Evolutionary conservation across 1,284 basidiomycete genomes (phyloP), one percentile per base, ranked within the genome.

Genomic region (Trametes pubescens): DNA sequence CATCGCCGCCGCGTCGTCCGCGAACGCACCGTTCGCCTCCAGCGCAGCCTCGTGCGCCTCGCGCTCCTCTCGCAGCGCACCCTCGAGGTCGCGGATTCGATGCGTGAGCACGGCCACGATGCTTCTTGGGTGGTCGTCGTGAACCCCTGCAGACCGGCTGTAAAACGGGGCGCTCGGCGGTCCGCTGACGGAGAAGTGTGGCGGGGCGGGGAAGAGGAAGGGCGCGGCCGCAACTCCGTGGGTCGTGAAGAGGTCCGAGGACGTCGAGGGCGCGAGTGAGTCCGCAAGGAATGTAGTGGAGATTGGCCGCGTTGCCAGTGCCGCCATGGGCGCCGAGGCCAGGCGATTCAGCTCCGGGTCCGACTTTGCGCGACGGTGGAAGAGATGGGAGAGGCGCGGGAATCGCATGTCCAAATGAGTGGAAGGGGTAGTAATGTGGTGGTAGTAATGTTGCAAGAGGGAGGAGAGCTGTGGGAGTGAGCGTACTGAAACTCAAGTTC

Each of bases 321-420:
- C 57, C 32, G 64, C 66, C 35, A 62, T 64, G 5, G 66, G 68
- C 11, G 61, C 55, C 2, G 66, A 56, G n/a, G 61, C 61, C 14
- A 69, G 59, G 11, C 65, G 61, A 24, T 53, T 60, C 51, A 75
- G 69, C 29, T 66, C 78, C 47, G 73, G 66, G 57, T 80, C 80
- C 7, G 79, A 81, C 66, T 72, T 77, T 32, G 75, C 67, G 51
- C 69, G 78, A 26, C 79, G 74, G 59, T 80, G 74, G 51, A 79
- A 78, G 34, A 80, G 69, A 56, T 73, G 73, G 34, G 72, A 71
- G 24, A 74, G 67, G 35, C 70, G 74, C 21, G 73, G 77, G 57
- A 80, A 73, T 13, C 74, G 76, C 79, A 81, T 80, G 18, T 24
- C 51, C 37, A 29, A 34, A 24, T 18, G 18, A 47, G 52, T 34